Evolutionary conservation across 441 rosid species (phyloP), one percentile per base, ranked within the genome.

Genomic region (Populus hybrid): DNA sequence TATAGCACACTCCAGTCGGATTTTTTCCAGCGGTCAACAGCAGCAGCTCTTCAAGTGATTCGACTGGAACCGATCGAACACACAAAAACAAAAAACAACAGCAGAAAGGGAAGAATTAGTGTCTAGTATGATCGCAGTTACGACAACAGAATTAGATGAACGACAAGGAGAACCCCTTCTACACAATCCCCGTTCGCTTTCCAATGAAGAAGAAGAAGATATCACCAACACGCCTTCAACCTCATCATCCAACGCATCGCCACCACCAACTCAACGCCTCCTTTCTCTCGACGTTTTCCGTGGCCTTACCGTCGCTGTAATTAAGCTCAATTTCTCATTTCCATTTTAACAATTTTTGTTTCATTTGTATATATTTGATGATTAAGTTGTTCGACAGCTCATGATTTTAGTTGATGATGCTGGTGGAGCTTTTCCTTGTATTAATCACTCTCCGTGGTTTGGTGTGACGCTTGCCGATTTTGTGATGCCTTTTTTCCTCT

Each of bases 371-470:
- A 1, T 1, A 14, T 71, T n/a, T 69, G 12, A 32, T 65, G 72
- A 36, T 1, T 5, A 65, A 79, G 70, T 38, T 74, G 18, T 73
- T 70, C 79, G 75, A 42, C 88, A 90, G 90, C 82, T 90, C 71
- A 90, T 88, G 91, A 88, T 90, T 77, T 76, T 87, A 74, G 91
- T 90, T 77, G 93, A 88, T 77, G 90, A 88, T 79, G 91, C 89
- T 20, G 93, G 91, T 73, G 91, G 91, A 65, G 90, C 88, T 75
- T 86, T 90, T 81, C 90, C 88, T 8, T 82, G 88, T 11, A 87
- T 88, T 64, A 87, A 87, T 82, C 93, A 90, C 82, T 84, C 91
- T 24, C 91, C 91, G 10, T 87, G 93, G 91, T 87, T 90, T 28
- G 89, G 90, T 38, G 85, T 88, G 76, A 88, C 93, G 5, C 73